phyloP scores from a whole-genome alignment of 768 basidiomycete genomes.

The Brasilioporus rufonigricans region DNA sequence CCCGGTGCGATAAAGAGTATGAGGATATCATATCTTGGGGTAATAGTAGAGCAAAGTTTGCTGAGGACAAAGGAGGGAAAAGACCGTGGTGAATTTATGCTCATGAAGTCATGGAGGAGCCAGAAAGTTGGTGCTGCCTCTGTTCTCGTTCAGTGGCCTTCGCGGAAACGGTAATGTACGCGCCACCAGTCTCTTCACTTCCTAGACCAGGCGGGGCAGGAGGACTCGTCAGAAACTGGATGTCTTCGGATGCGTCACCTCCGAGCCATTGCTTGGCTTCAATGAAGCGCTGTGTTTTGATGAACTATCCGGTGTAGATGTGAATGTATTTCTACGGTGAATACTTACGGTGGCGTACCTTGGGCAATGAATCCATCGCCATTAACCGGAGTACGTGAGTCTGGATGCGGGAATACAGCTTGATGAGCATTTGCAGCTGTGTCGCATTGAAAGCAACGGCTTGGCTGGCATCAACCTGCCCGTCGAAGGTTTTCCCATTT shows the following conservation, averaged over 20 bases:
- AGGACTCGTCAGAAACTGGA: slow-evolving; percentile 54
- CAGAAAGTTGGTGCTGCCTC: slow-evolving; percentile 25
- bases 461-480: slow-evolving; percentile 79
- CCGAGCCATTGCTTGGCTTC: slow-evolving; percentile 78
- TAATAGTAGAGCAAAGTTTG: slow-evolving; percentile 23
- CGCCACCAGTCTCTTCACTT: slow-evolving; percentile 72
- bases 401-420: slow-evolving; percentile 94
- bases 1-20: slow-evolving; percentile 24
- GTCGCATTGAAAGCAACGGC: slow-evolving; percentile 88
- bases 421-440: slow-evolving; percentile 90
- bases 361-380: slow-evolving; percentile 99
- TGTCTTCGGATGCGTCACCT: slow-evolving; percentile 67
- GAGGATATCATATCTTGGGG: slow-evolving; percentile 30
- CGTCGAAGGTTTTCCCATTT: slow-evolving; percentile 75
- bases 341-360: slow-evolving; percentile 49
- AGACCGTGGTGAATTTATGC: slow-evolving; percentile 16
- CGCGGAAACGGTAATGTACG: slow-evolving; percentile 84
- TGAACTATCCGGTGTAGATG: slow-evolving; percentile 53
- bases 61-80: slow-evolving; percentile 11
- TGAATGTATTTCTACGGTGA: slow-evolving; percentile 7
- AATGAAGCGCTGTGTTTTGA: slow-evolving; percentile 81
- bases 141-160: slow-evolving; percentile 68
- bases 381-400: slow-evolving; percentile 95
- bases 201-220: slow-evolving; percentile 70
- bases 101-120: slow-evolving; percentile 31